These are phyloP conservation scores for Echeveria elegans DNA, from an alignment of 164 flowering plant genomes.

Conservation along the genomic window DNA sequence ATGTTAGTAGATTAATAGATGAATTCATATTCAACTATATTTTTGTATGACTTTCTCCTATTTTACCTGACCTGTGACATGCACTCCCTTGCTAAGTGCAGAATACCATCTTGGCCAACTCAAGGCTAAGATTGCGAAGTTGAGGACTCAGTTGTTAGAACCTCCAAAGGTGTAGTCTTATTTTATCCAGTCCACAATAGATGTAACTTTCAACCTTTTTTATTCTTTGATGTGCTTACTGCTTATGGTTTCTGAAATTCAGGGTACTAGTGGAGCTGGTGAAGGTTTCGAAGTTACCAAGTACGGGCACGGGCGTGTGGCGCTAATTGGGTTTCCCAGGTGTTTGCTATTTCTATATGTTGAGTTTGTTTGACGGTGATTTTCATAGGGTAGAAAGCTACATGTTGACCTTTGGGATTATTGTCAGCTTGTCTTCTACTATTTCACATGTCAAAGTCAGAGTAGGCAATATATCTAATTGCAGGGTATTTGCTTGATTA, in stretches of 20 bases:
- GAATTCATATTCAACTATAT: too few species aligned
- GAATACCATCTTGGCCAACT: conserved; percentile 99
- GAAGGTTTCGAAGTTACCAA: conserved; percentile 99
- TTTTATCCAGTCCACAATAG: not conserved
- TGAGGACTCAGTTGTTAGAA: conserved; percentile 92
- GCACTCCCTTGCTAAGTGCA: conserved; percentile 17
- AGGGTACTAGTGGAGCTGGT: conserved; percentile 98
- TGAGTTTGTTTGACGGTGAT: conserved; percentile 3
- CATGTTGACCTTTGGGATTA: not conserved
- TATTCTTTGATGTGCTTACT: not conserved
- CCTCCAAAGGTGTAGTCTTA: conserved; percentile 76
- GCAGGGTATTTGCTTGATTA: conserved; percentile 12
- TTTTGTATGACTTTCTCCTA: not conserved
- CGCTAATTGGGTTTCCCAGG: conserved; percentile 99
- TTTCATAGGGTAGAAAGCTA: not conserved
- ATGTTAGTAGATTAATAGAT: not conserved
- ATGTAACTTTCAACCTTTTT: not conserved
- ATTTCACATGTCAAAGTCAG: not conserved
- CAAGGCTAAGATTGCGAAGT: conserved; percentile 97
- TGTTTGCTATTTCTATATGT: conserved; percentile 15
- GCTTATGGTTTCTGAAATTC: conserved; percentile 1
- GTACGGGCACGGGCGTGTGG: conserved; percentile 98
- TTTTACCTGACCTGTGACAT: not conserved
- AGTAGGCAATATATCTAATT: not conserved
- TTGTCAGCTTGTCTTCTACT: not conserved